Evolutionary conservation across 306 rosid genomes (phyloP).

Genomic region (Prunus mongolica): DNA sequence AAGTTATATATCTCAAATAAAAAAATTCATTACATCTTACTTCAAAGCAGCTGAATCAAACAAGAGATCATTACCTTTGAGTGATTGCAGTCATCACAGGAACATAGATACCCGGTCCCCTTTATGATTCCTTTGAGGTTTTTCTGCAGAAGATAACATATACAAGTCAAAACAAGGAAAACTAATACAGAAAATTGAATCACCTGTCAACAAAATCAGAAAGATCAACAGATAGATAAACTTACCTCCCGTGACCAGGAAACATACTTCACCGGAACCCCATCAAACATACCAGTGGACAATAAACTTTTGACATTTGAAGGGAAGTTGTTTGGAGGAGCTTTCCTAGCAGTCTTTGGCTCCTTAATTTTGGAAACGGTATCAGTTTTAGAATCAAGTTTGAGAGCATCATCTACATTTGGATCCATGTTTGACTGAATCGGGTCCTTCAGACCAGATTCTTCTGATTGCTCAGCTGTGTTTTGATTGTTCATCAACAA

Average conservation of each 20-base stretch:
- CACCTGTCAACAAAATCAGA: constrained; percentile 18
- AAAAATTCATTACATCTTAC: background rate
- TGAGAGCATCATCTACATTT: constrained; percentile 41
- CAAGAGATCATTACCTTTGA: constrained; percentile 57
- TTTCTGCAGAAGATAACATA: constrained; percentile 52
- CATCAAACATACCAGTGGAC: constrained; percentile 93
- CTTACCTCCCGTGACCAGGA: constrained; percentile 92
- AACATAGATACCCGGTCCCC: constrained; percentile 92
- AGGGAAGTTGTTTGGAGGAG: constrained; percentile 85
- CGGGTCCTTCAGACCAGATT: constrained; percentile 47
- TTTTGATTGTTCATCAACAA: constrained; percentile 56
- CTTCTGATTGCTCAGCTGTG: constrained; percentile 47
- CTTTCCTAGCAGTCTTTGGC: constrained; percentile 66
- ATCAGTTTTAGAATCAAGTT: constrained; percentile 41
- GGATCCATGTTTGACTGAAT: constrained; percentile 41
- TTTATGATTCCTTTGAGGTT: constrained; percentile 66
- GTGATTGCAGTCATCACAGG: constrained; percentile 67
- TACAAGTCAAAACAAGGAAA: constrained; percentile 6
- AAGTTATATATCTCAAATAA: constrained; percentile 17
- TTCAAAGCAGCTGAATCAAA: constrained; percentile 12
- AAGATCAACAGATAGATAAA: constrained; percentile 4
- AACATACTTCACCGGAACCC: constrained; percentile 81
- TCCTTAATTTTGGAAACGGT: constrained; percentile 52
- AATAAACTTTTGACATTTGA: constrained; percentile 91
- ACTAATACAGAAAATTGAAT: constrained; percentile 5